Conservation (phyloP, 768 basidiomycete species). For the Holtermannia corniformis region DNA sequence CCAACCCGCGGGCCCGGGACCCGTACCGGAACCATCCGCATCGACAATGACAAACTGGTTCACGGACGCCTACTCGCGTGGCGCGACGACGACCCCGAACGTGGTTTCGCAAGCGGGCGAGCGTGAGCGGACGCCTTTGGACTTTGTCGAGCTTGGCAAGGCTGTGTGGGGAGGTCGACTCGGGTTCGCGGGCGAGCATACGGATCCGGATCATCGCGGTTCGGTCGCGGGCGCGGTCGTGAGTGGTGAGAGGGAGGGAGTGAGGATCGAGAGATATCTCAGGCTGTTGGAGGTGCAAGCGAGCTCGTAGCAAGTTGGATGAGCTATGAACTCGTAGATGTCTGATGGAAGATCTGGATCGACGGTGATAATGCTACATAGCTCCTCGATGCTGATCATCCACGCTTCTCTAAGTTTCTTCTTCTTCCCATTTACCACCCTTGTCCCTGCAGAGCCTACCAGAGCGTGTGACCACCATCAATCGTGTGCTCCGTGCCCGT, state of each 20-base stretch:
- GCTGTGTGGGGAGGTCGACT: slow-evolving; percentile 38
- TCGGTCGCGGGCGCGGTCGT: slow-evolving; percentile 41
- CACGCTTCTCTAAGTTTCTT: slow-evolving; percentile 27
- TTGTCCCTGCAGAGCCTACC: no score
- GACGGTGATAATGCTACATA: no score
- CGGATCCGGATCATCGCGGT: slow-evolving; percentile 43
- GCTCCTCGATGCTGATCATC: no score
- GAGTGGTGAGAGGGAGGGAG: slow-evolving; percentile 42
- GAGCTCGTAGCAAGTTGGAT: slow-evolving; percentile 2
- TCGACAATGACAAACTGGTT: slow-evolving; percentile 39
- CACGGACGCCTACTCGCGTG: slow-evolving; percentile 37
- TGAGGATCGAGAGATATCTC: slow-evolving; percentile 34
- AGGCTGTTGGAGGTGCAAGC: slow-evolving; percentile 7
- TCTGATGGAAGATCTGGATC: no score
- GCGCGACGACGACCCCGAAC: slow-evolving; percentile 42
- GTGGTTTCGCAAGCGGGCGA: slow-evolving; percentile 19
- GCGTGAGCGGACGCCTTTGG: slow-evolving; percentile 37
- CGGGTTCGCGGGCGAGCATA: slow-evolving; percentile 46
- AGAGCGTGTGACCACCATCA: slow-evolving; percentile 27
- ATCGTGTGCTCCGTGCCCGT: slow-evolving; percentile 28
- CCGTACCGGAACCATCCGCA: slow-evolving; percentile 12
- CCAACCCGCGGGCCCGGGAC: not conserved
- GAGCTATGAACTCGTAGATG: not conserved
- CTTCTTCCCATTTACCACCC: slow-evolving; percentile 30
- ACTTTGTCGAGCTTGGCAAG: slow-evolving; percentile 40